Base-by-base conservation (phyloP, 768 basidiomycete species). In the Megacollybia marginata region DNA sequence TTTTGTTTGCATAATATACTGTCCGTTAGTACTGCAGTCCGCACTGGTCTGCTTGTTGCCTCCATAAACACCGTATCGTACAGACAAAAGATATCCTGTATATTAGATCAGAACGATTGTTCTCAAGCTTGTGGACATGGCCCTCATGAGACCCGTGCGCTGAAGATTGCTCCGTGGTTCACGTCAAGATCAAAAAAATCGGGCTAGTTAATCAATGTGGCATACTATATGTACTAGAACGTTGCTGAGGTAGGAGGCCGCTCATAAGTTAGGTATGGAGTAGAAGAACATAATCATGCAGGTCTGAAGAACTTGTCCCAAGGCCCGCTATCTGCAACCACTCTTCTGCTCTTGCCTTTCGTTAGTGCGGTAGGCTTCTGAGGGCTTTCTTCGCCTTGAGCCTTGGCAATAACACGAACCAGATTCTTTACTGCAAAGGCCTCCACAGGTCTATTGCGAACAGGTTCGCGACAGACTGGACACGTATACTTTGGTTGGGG, bases 1-100 rank as follows among this genome's bases (percentile, higher is more conserved):
- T 2, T 84, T 92, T 54, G 69, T 87, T 34, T 91, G 87, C 61
- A 67, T 86, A n/a, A 77, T 92, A 15, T 92, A 89, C 55, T 69
- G 74, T 9, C 89, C 91, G 8, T 68, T 92, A 20, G 72, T 85
- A 44, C 63, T 89, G 54, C 89, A 92, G 64, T 83, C 81, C 13
- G 79, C 74, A 35, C 66, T 87, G 45, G 77, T 82, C 38, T 74
- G 75, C 56, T 59, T 79, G 18, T 58, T 74, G 47, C 66, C 67
- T 28, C 23, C 6, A 28, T 28, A 28, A 28, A 28, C 23, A 3
- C 4, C 23, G 6, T 28, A 28, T 6, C 23, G 4, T 28, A 28
- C 23, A 28, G 6, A 6, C 4, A 3, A 28, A 6, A 28, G 23
- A 28, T 28, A 28, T 2, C 23, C 6, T 28, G 23, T 28, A 28